phyloP scores from a whole-genome alignment of 257 asterid genomes.

The Solanum sitiens region DNA sequence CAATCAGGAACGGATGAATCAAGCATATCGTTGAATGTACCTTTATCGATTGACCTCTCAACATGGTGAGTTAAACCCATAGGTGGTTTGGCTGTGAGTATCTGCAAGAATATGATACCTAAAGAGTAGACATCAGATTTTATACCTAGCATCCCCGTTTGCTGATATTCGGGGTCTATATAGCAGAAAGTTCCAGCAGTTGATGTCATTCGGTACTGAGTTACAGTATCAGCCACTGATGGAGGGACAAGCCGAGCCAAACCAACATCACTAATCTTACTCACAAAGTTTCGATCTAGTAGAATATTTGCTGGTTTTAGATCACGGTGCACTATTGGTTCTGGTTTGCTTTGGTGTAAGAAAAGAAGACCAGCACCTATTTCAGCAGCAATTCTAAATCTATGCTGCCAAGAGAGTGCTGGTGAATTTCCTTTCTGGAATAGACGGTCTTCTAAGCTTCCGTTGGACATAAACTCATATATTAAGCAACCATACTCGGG shows the following conservation, averaged over 20 bases:
- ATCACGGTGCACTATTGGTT: slow-evolving; percentile 89
- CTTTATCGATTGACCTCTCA: slow-evolving; percentile 62
- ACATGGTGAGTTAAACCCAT: slow-evolving; percentile 86
- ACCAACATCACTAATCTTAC: slow-evolving; percentile 89
- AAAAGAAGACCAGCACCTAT: slow-evolving; percentile 77
- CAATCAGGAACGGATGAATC: slow-evolving; percentile 61
- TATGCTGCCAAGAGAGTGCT: slow-evolving; percentile 72
- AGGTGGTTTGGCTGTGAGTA: slow-evolving; percentile 65
- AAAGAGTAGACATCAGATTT: slow-evolving; percentile 85
- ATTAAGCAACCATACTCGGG: slow-evolving; percentile 96
- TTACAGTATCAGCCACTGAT: slow-evolving; percentile 66
- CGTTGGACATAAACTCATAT: slow-evolving; percentile 76
- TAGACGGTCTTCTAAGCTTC: slow-evolving; percentile 86
- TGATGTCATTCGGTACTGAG: slow-evolving; percentile 87
- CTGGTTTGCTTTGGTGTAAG: slow-evolving; percentile 91
- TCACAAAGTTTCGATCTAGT: slow-evolving; percentile 72
- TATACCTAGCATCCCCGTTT: slow-evolving; percentile 94
- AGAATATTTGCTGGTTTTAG: slow-evolving; percentile 82
- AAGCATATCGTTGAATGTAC: slow-evolving; percentile 46
- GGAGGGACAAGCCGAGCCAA: slow-evolving; percentile 94
- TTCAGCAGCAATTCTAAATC: slow-evolving; percentile 80
- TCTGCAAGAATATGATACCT: slow-evolving; percentile 74
- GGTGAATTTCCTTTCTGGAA: slow-evolving; percentile 56
- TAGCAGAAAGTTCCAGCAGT: slow-evolving; percentile 96
- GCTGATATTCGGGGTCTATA: slow-evolving; percentile 95